phyloP scores from a whole-genome alignment of 352 stramenopile species.

The Phytopythium helicoides region DNA sequence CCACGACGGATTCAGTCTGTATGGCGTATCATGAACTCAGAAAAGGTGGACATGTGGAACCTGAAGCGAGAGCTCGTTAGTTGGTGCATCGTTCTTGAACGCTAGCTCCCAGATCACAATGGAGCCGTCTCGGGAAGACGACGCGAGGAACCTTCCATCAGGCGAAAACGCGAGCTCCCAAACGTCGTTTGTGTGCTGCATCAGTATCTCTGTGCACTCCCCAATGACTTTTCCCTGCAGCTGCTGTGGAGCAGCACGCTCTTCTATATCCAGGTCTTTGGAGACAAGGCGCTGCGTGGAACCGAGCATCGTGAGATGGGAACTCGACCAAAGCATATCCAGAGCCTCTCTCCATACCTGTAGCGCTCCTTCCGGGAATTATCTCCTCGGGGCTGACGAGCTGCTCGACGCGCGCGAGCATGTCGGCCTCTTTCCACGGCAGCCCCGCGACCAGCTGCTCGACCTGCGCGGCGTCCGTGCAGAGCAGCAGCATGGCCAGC shows the following conservation, averaged over 20 bases:
- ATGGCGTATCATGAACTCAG: neutral
- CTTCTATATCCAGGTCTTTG: conserved; percentile 16
- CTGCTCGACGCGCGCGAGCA: conserved; percentile 44
- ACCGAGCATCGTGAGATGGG: neutral
- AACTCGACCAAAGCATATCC: no score
- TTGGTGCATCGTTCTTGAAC: conserved; percentile 12
- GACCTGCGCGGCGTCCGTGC: conserved; percentile 35
- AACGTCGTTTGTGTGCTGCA: conserved; percentile 57
- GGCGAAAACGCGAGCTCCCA: conserved; percentile 78
- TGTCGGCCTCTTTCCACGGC: conserved; percentile 43
- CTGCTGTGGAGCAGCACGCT: conserved; percentile 10
- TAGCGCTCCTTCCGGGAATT: conserved; percentile 53
- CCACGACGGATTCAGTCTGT: neutral
- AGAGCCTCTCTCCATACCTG: conserved; percentile 19
- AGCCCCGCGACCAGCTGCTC: conserved; percentile 21
- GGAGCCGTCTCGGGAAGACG: conserved; percentile 68
- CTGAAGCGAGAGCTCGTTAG: conserved; percentile 2
- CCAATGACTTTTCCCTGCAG: conserved; percentile 17
- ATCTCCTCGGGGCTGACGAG: conserved; percentile 68
- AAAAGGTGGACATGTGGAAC: conserved; percentile 5
- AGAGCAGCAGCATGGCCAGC: conserved; percentile 59
- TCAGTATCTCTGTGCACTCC: conserved; percentile 39
- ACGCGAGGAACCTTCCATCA: conserved; percentile 72
- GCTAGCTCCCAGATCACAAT: conserved; percentile 73
- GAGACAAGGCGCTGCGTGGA: conserved; percentile 46